Base-by-base conservation (phyloP, 176 grass and related monocot species). In the Themeda triandra region DNA sequence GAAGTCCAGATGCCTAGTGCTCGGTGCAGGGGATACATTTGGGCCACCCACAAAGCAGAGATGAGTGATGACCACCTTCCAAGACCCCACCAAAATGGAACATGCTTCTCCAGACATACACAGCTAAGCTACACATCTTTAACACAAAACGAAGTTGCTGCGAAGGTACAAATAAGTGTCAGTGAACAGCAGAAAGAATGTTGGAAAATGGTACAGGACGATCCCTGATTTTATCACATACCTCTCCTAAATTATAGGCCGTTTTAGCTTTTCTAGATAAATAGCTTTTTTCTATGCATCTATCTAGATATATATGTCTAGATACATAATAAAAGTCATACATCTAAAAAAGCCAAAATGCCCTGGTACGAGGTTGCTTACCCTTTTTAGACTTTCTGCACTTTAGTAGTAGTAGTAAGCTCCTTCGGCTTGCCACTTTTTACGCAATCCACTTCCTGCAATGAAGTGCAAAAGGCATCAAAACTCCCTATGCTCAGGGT, bases 391-490 rank as follows among this genome's bases (percentile, higher is more conserved):
- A 93, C 82, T 82, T 83, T 89, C 46, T 90, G 91, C 78, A 75
- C 88, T 86, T 90, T 48, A 11, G 42, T 90, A 54, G 41, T 41
- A 41, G 64, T 69, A 64, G 70, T 80, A 67, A 83, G 65, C 39
- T 90, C 88, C 81, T 86, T 93, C 49, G 60, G 81, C 46, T 85
- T 93, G 15, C 77, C 66, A 68, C 44, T 49, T 83, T 93, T 93
- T 67, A 71, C 83, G 75, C 31, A 69, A 41, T 93, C 88, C 66
- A 85, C 80, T 39, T 92, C 84, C 91, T 93, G 78, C 44, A 78
- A 13, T 24, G 15, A 54, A 77, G 53, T 8, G 30, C 37, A 49
- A 11, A 1, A 63, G 54, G 60, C 35, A 64, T 73, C 14, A 69
- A 29, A 77, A 7, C 24, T 59, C 54, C 9, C 6, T 1, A 72